A percentile compares a stretch with the other conserved stretches of the same genome.
phyloP scores from a whole-genome alignment of 2,329 filamentous ascomycete genomes.

The Cercospora sesami region DNA sequence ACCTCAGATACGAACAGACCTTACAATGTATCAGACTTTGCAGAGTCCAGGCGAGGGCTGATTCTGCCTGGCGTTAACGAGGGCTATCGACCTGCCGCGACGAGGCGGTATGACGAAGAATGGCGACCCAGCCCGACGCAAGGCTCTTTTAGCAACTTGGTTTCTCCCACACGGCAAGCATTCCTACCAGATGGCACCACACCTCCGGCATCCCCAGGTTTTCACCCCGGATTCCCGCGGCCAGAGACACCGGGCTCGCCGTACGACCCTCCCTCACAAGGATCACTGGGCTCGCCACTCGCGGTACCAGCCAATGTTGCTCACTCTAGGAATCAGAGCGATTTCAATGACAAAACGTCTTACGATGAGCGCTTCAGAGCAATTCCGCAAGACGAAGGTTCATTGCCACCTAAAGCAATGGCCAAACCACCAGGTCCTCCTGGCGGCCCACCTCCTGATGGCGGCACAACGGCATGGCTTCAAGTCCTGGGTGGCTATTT shows the following conservation, averaged over 20 bases:
- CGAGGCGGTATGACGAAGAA: constrained; percentile 15
- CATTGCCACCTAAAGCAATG: constrained; percentile 12
- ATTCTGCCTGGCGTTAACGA: constrained; percentile 20
- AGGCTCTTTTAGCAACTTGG: constrained; percentile 18
- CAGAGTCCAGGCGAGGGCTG: constrained; percentile 24
- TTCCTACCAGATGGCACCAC: constrained; percentile 15
- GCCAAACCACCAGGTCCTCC: constrained; percentile 30
- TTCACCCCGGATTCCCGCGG: constrained; percentile 27
- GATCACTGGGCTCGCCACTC: constrained; percentile 19
- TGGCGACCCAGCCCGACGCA: constrained; percentile 16
- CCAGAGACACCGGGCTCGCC: constrained; percentile 25
- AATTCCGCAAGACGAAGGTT: constrained; percentile 8
- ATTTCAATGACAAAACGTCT: constrained; percentile 3
- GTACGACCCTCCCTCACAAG: constrained; percentile 8
- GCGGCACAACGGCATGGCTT: constrained; percentile 49
- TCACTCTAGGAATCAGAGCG: constrained; percentile 10
- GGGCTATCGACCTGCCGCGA: background rate
- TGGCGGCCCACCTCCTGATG: constrained; percentile 43
- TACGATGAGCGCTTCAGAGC: constrained; percentile 1
- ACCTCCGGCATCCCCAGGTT: constrained; percentile 21
- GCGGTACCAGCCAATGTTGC: constrained; percentile 18
- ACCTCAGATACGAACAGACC: constrained; percentile 21
- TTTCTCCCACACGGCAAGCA: constrained; percentile 21
- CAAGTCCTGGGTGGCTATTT: constrained; percentile 51
- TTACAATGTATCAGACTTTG: constrained; percentile 23